Conservation (phyloP, 495 filamentous ascomycete genomes). For the Lepidopterella palustris region DNA sequence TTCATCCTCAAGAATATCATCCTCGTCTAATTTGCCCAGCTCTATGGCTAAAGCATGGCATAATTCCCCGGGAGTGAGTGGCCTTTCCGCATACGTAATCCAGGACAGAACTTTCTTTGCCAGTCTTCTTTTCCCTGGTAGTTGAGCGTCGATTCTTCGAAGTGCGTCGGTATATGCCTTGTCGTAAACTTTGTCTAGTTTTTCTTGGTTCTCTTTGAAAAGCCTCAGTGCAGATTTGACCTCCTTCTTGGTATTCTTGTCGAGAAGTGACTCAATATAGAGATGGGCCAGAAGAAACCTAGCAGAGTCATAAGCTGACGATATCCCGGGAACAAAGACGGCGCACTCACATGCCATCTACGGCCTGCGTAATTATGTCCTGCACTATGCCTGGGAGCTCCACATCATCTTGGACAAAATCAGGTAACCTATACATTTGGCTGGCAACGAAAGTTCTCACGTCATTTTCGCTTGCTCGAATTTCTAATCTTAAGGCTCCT, state of each 20-base stretch:
- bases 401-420: conserved; percentile 12
- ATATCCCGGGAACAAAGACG: not conserved
- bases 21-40: too few relatives aligned
- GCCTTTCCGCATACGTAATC: conserved; percentile 40
- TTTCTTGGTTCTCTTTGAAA: not conserved
- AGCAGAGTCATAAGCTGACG: not conserved
- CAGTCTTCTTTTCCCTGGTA: conserved; percentile 21
- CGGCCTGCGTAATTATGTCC: conserved; percentile 12
- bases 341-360: conserved; percentile 26
- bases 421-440: conserved; percentile 9
- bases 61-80: conserved; percentile 41
- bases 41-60: too few relatives aligned
- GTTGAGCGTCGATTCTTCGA: conserved; percentile 39
- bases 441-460: conserved; percentile 16
- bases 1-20: too few relatives aligned
- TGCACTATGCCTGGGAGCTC: conserved; percentile 2
- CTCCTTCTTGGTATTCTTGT: conserved; percentile 31
- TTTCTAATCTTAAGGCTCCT: conserved; percentile 8
- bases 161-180: conserved; percentile 41
- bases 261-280: conserved; percentile 41
- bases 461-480: conserved; percentile 22
- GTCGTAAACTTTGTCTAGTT: too few relatives aligned
- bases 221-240: conserved; percentile 24
- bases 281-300: conserved; percentile 51
- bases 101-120: conserved; percentile 41